phyloP scores from a whole-genome alignment of 208 protist species.

The Trypanosoma brucei region DNA sequence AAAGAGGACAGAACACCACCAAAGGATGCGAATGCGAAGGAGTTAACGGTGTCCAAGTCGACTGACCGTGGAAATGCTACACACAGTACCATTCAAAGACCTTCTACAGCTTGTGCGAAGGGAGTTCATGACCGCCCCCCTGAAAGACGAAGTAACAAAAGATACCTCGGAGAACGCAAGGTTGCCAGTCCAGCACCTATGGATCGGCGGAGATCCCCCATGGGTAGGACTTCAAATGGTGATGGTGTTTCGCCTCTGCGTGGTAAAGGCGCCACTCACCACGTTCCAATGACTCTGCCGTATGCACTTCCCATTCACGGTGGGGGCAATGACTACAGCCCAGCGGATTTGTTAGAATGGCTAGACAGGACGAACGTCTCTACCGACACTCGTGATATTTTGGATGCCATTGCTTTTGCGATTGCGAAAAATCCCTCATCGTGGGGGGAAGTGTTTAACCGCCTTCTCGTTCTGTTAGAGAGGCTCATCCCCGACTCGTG shows the following conservation, averaged over 20 bases:
- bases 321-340: not conserved
- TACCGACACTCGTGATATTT: slow-evolving; percentile 11
- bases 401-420: slow-evolving; percentile 17
- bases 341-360: slow-evolving; percentile 5
- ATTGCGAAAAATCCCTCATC: slow-evolving; percentile 6
- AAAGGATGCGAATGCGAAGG: not conserved
- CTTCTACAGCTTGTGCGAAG: not conserved
- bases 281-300: no score
- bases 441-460: slow-evolving; percentile 15
- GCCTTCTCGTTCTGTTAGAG: slow-evolving; percentile 29
- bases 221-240: no score
- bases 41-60: not conserved
- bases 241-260: no score
- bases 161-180: no score
- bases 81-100: not conserved
- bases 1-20: not conserved
- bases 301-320: no score
- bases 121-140: no score
- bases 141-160: no score
- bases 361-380: slow-evolving; percentile 8
- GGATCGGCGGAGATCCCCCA: no score
- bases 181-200: no score
- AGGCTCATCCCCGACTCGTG: slow-evolving; percentile 14
- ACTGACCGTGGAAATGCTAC: not conserved
- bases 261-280: no score